Evolutionary conservation across 1,284 basidiomycete species (phyloP), one percentile per base, ranked within the genome.

Genomic region (Anthracocystis setariae): DNA sequence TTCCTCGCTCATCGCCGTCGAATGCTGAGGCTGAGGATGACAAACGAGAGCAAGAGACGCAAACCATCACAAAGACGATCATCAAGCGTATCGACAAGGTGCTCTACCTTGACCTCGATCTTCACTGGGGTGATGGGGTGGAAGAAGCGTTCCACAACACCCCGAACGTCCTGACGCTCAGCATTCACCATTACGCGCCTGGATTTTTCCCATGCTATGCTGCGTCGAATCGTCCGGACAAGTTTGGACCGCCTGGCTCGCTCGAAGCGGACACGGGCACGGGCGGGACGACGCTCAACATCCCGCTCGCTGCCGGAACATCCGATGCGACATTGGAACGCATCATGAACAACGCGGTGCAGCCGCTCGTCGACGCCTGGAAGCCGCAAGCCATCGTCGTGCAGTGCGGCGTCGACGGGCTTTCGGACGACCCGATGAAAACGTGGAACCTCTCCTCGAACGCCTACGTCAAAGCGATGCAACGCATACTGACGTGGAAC

Each of bases 81-180:
- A 51, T 67, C 33, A 74, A 71, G 27, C 51, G 73, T 23, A 29
- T 68, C 9, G 60, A 73, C 13, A 49, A 66, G 15, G 53, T 77
- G n/a, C 33, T 75, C 44, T 96, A 96, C 83, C 86, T 97, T 47
- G 94, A 97, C 81, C 84, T 97, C 15, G 94, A 97, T 82, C 85
- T 97, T 2, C 94, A 97, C 82, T 93, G 91, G 78, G 91, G 91
- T 5, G 94, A 97, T 77, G 93, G 89, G 0, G 92, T 94, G 32
- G 65, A 74, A 45, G 75, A 77, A 45, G 75, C 84, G 86, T 59
- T 81, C 77, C 35, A 81, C 75, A 8, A 59, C 38, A 43, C 64
- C 38, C 32, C 35, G 83, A 94, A 65, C 43, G 72, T 74, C 1
- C 39, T 74, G 8, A 94, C 92, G 1, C 82, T 95, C 35, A 94